Base-by-base conservation (phyloP, 352 stramenopile species). In the Phytophthora tubulina region DNA sequence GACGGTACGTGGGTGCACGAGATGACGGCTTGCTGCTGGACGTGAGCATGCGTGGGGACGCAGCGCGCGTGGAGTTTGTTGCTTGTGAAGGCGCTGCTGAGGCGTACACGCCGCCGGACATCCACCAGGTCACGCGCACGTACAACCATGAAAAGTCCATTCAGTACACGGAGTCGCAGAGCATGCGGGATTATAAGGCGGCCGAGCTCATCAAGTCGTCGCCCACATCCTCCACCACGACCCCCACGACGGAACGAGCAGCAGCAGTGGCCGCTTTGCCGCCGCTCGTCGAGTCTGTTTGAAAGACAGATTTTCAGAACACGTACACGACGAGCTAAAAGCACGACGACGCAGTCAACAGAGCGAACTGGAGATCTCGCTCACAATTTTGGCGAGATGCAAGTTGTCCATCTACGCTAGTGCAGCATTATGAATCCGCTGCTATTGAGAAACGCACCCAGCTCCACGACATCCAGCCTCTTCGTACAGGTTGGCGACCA, bases 11-110 rank as follows among this genome's bases (percentile, higher is more conserved):
- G 21, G 89, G 88, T 32, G 78, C 86, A 44, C 85, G 88, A 3
- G 76, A 93, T 33, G 88, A 96, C 59, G 75, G 79, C 31, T 67
- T 95, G 35, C 65, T 96, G 27, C 61, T 95, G 30, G 89, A 96
- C 51, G 88, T 96, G 72, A 95, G 88, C 66, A 95, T 95, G 85
- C 85, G 89, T 15, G 89, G 88, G n/a, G 86, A 94, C 49, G 89
- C 89, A 6, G 75, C 72, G 30, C 86, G 89, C 38, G 76, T 96
- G 27, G 89, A 96, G 70, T 91, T 96, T 61, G 77, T 96, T 15
- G 80, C 85, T 0, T 88, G 78, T 56, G 85, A 92, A 32, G 73
- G 76, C 3, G 38, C 45, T 3, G 56, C 75, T 2, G 75, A 76
- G 30, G 58, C 64, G 6, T 87, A 87, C 65, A 73, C 62, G n/a